Conservation (phyloP, 768 basidiomycete genomes). For the Suillus americanus region DNA sequence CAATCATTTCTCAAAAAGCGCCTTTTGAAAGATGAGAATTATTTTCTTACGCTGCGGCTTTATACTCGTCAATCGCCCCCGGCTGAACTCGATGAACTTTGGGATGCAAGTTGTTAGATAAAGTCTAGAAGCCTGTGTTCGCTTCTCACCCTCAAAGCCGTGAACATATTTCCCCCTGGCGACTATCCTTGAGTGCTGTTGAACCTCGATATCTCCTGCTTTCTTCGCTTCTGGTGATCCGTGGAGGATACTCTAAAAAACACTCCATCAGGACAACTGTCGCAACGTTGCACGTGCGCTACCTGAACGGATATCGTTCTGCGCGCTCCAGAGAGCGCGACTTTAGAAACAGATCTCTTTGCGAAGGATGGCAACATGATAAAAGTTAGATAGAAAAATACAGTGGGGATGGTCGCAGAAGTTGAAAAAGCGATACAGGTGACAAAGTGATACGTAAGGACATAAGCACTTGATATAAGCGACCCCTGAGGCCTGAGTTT, state of each 20-base stretch:
- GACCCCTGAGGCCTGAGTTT: slow-evolving; percentile 6
- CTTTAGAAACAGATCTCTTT: slow-evolving; percentile 16
- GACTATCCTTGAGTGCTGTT: slow-evolving; percentile 85
- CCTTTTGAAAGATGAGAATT: slow-evolving; percentile 5
- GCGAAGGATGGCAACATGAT: slow-evolving; percentile 24
- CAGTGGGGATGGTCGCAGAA: background rate
- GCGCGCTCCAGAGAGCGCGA: slow-evolving; percentile 27
- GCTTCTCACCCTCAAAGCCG: slow-evolving; percentile 70
- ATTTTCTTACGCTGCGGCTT: slow-evolving; percentile 74
- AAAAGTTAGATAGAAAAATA: background rate
- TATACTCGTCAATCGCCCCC: slow-evolving; percentile 78
- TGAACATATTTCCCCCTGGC: slow-evolving; percentile 95
- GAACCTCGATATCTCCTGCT: slow-evolving; percentile 71
- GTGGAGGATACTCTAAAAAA: slow-evolving; percentile 75
- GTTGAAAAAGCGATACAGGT: background rate
- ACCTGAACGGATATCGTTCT: slow-evolving; percentile 69
- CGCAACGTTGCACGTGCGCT: slow-evolving; percentile 21
- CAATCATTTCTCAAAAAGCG: slow-evolving; percentile 7
- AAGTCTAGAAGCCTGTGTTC: slow-evolving; percentile 2
- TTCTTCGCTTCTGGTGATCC: slow-evolving; percentile 90
- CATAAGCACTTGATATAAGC: background rate
- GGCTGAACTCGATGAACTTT: slow-evolving; percentile 87
- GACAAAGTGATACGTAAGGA: background rate
- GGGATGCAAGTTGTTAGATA: slow-evolving; percentile 7
- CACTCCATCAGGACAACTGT: slow-evolving; percentile 27